Evolutionary conservation across 1,284 basidiomycete species (phyloP), one percentile per base, ranked within the genome.

Genomic region (Rhizopogon parksii): DNA sequence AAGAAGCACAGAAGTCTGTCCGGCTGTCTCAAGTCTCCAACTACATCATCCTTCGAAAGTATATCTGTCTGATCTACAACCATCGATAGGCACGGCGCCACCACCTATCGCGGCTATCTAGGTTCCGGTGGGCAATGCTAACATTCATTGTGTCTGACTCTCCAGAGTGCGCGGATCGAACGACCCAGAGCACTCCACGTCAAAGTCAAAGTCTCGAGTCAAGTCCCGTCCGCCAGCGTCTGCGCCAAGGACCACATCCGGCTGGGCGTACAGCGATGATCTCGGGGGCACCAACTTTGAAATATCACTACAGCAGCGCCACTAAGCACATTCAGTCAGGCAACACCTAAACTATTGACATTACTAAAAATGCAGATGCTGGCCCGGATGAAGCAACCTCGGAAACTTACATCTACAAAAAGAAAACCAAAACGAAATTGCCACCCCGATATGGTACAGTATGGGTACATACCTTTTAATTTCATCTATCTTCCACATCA

Each of bases 1-100:
- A 45, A 45, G 30, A 45, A 34, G 17, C 17, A 17, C 19, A 45
- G 30, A 45, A 32, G 14, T 7, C 17, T 34, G 35, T 45, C 30
- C 30, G 30, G 30, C 30, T 19, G 42, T 45, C 11, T 12, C 30
- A 32, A 30, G 9, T 11, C 30, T 12, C 30, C 30, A 32, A 32
- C 11, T 46, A 11, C 45, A 21, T 49, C n/a, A 47, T 32, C 14
- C 39, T 47, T 45, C 25, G 27, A 24, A 50, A 25, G 47, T 50
- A 50, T 50, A 50, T 50, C 36, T 47, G 46, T 36, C 36, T 32
- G 49, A 49, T 49, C 46, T 25, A 9, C 47, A 27, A 30, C 47
- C 48, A 50, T 50, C 49, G 49, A 50, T 50, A 50, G 32, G 32
- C 32, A 50, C 49, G 27, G 15, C 19, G 12, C 36, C n/a, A 8